These are phyloP conservation scores for Babesia sp. DNA, from an alignment of 169 alveolate genomes.

Conservation along the genomic window DNA sequence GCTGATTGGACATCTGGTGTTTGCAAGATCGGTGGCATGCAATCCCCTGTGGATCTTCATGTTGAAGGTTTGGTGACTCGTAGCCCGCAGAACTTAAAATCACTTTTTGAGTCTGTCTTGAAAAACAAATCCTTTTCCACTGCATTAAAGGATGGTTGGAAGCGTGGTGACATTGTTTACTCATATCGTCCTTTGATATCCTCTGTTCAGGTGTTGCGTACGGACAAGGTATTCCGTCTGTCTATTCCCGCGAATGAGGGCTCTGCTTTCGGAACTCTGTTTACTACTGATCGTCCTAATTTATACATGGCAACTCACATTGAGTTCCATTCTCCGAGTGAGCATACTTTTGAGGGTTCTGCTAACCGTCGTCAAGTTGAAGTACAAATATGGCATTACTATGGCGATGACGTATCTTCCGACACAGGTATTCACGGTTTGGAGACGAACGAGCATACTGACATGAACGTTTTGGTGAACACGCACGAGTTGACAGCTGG, in stretches of 20 bases:
- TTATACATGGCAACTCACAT: conserved; percentile 79
- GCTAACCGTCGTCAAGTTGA: conserved; percentile 83
- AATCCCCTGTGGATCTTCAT: conserved; percentile 83
- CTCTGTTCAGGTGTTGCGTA: conserved; percentile 68
- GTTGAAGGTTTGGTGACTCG: conserved; percentile 72
- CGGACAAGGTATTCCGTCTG: conserved; percentile 75
- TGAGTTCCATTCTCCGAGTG: conserved; percentile 84
- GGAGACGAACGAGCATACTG: conserved; percentile 31
- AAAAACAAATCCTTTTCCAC: conserved; percentile 25
- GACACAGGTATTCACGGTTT: conserved; percentile 27
- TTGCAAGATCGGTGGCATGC: conserved; percentile 75
- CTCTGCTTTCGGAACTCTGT: conserved; percentile 74
- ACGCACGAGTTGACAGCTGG: neutral
- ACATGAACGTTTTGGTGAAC: conserved; percentile 41
- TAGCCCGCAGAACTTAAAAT: conserved; percentile 60
- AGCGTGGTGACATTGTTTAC: conserved; percentile 80
- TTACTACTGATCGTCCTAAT: conserved; percentile 81
- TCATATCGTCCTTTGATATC: conserved; percentile 72
- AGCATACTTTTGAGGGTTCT: conserved; percentile 84
- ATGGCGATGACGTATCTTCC: conserved; percentile 58
- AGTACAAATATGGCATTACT: conserved; percentile 84
- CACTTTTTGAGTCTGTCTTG: conserved; percentile 69
- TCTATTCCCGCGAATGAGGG: conserved; percentile 72
- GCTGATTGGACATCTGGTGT: conserved; percentile 77
- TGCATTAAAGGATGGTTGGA: conserved; percentile 64